phyloP scores from a whole-genome alignment of 208 protist genomes.

The Willaertia magna region DNA sequence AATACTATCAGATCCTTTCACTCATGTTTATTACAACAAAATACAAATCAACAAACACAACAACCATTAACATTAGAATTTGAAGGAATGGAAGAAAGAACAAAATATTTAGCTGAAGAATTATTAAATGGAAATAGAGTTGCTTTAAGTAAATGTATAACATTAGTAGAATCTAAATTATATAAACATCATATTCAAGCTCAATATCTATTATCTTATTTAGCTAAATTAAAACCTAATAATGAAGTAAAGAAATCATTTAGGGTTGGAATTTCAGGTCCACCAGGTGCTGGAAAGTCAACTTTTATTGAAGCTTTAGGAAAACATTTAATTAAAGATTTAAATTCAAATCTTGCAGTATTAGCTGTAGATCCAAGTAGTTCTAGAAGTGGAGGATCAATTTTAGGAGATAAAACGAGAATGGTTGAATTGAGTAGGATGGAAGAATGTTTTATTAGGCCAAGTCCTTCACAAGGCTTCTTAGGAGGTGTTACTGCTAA shows the following conservation, averaged over 20 bases:
- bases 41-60: too few relatives aligned
- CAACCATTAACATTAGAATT: too few relatives aligned
- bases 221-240: slow-evolving; percentile 21
- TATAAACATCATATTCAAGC: slow-evolving; percentile 28
- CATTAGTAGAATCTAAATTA: slow-evolving; percentile 44
- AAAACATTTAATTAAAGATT: slow-evolving; percentile 39
- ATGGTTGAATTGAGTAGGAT: slow-evolving; percentile 70
- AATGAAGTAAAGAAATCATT: slow-evolving; percentile 16
- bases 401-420: slow-evolving; percentile 86
- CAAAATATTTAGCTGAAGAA: not conserved
- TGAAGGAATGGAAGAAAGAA: not conserved
- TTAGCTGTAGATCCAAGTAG: slow-evolving; percentile 79
- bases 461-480: slow-evolving; percentile 63
- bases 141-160: slow-evolving; percentile 51
- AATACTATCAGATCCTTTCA: too few relatives aligned
- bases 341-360: slow-evolving; percentile 46
- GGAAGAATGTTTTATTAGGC: slow-evolving; percentile 66
- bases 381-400: slow-evolving; percentile 62
- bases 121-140: slow-evolving; percentile 33
- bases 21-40: too few relatives aligned
- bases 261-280: slow-evolving; percentile 16
- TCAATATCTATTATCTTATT: slow-evolving; percentile 32
- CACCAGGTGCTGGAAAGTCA: slow-evolving; percentile 82
- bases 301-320: slow-evolving; percentile 70
- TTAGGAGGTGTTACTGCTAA: slow-evolving; percentile 71